phyloP scores from a whole-genome alignment of 2,329 filamentous ascomycete genomes.

The Lachnellula hyalina region DNA sequence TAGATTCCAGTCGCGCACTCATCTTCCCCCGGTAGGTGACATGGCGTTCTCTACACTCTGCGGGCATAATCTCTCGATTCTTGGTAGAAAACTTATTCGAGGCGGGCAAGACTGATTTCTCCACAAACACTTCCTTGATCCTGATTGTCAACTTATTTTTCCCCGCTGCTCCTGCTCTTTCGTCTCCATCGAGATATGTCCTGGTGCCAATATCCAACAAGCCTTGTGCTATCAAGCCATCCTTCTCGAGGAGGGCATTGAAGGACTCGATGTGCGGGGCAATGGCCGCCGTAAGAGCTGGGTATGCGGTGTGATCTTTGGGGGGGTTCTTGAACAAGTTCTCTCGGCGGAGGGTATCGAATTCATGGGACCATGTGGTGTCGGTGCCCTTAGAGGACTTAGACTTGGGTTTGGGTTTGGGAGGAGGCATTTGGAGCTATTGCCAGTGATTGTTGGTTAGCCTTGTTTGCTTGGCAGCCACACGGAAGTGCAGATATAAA shows the following conservation, averaged over 20 bases:
- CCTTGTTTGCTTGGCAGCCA: not conserved
- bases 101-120: conserved; percentile 73
- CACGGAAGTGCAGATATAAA: not conserved
- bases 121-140: conserved; percentile 75
- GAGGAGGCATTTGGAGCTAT: conserved; percentile 21
- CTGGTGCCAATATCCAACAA: conserved; percentile 87
- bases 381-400: conserved; percentile 38
- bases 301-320: conserved; percentile 81
- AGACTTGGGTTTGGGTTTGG: conserved; percentile 9
- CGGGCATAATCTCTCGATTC: conserved; percentile 80
- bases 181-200: conserved; percentile 77
- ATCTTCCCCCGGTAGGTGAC: conserved; percentile 85
- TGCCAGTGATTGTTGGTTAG: not conserved
- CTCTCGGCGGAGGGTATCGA: conserved; percentile 79
- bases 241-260: conserved; percentile 76
- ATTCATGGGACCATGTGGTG: conserved; percentile 78
- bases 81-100: conserved; percentile 75
- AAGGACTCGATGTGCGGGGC: conserved; percentile 93
- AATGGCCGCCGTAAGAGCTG: conserved; percentile 77
- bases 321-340: conserved; percentile 86
- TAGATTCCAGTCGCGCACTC: conserved; percentile 76
- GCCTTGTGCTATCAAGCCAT: conserved; percentile 69
- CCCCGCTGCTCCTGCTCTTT: conserved; percentile 49
- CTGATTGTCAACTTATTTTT: conserved; percentile 74
- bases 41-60: conserved; percentile 93